Percentiles rank a stretch among this genome's conserved stretches.
These are phyloP conservation scores for Pelargonium fulgidum DNA, from an alignment of 441 rosid genomes.

Conservation along the genomic window DNA sequence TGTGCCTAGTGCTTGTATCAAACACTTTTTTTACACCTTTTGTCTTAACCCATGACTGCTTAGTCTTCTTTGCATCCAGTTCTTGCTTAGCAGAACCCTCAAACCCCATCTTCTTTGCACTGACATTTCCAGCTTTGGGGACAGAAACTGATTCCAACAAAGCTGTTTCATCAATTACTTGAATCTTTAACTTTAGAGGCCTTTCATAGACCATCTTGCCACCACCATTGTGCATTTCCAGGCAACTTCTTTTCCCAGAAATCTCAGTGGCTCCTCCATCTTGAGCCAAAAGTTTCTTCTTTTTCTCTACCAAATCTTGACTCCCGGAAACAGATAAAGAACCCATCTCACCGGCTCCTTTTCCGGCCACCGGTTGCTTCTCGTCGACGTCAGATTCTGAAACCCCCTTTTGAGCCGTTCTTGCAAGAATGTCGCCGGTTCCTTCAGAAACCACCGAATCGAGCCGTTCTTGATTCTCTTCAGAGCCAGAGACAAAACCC, in stretches of 20 bases:
- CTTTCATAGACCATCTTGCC: neutral
- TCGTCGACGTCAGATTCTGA: neutral
- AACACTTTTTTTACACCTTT: neutral
- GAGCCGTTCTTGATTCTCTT: neutral
- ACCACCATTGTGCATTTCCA: neutral
- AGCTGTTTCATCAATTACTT: neutral
- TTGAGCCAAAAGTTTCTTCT: neutral
- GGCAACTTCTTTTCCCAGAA: neutral
- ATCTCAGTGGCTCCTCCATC: neutral
- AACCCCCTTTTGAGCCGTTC: neutral
- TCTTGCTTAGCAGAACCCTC: neutral
- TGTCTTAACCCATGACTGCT: neutral
- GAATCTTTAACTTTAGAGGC: neutral
- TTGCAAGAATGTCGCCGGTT: neutral
- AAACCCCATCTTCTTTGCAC: neutral
- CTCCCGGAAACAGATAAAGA: neutral
- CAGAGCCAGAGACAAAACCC: neutral
- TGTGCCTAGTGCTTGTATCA: neutral
- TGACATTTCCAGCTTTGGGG: neutral
- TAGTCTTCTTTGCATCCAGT: neutral
- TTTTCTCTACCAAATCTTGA: neutral
- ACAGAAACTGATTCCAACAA: neutral
- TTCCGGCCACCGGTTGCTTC: too few species aligned
- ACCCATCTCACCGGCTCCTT: neutral
- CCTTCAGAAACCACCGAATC: neutral